Base-by-base conservation (phyloP, 1,284 basidiomycete species). In the Paramarasmius palmivorus region DNA sequence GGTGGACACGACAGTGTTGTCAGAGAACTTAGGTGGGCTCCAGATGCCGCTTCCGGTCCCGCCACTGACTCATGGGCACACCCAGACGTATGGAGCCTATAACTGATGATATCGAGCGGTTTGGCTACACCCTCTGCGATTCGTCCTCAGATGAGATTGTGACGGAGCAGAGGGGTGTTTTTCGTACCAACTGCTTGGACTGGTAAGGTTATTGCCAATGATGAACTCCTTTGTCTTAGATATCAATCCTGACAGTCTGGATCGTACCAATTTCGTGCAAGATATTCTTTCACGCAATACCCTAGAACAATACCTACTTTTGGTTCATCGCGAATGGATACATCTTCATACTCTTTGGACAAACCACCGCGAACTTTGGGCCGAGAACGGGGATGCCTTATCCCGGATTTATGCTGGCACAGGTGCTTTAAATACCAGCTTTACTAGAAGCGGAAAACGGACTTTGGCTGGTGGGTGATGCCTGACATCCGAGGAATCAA, bases 231-330 rank as follows among this genome's bases (percentile, higher is more conserved):
- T 50, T 56, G 62, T 29, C 57, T 50, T 42, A 52, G 42, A 59
- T 12, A 50, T 50, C 60, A 29, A 38, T 49, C 14, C 40, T 50
- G 32, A 45, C n/a, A 95, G 94, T 68, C 75, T 98, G 57, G 96
- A 98, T 66, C 87, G 97, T 36, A 99, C 97, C n/a, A 99, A 99
- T 68, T 97, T 97, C 60, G 86, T 98, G 1, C 91, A 98, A 71
- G 95, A 98, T 63, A 92, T 96, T 57, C 75, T 97, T 38, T 95
- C 93, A 1, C 82, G 87, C 4, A 81, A 81, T 29, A 83, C 86
- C 0, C 75, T 96, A 10, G 86, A 92, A 60, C 84, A 90, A 60
- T 92, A 88, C 61, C 76, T 92, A 32, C 65, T 76, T 46, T 80
- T 88, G 32, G 81, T 88, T 49, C 83, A 84, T 41, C 79, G 80